Percentiles rank a stretch among this genome's conserved stretches.
Conservation (phyloP, 805 yeast genomes). For the Yamadazyma phyllophila region DNA sequence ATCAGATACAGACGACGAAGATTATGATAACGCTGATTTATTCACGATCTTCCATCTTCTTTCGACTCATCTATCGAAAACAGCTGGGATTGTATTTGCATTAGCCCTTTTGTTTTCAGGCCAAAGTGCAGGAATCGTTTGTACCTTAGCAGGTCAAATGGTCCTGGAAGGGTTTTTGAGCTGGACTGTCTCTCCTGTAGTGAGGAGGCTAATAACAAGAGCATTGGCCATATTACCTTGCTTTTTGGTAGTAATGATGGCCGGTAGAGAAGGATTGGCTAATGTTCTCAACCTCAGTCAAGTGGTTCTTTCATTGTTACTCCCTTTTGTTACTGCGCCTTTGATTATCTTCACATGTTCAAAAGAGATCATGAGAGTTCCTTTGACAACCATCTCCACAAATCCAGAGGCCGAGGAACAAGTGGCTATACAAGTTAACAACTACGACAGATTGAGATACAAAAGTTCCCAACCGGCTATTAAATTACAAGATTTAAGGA, state of each 20-base stretch:
- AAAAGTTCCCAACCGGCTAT: constrained; percentile 40
- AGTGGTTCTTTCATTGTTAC: constrained; percentile 73
- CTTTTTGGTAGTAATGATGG: constrained; percentile 62
- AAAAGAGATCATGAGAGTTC: constrained; percentile 62
- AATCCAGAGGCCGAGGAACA: constrained; percentile 7
- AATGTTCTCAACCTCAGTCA: constrained; percentile 76
- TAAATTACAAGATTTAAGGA: constrained; percentile 37
- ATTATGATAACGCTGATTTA: constrained; percentile 62
- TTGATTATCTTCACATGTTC: constrained; percentile 76
- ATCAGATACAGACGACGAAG: constrained; percentile 27
- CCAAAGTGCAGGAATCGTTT: constrained; percentile 93
- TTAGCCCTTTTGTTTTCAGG: constrained; percentile 86
- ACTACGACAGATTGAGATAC: constrained; percentile 18
- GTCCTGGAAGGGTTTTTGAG: constrained; percentile 85
- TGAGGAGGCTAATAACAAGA: constrained; percentile 76
- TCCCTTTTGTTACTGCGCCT: constrained; percentile 89
- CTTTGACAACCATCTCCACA: constrained; percentile 32
- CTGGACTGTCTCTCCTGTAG: constrained; percentile 80
- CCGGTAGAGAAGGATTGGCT: constrained; percentile 82
- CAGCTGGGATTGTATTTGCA: constrained; percentile 89
- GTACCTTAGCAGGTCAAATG: constrained; percentile 92
- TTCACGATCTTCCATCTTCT: constrained; percentile 76
- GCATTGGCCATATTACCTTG: constrained; percentile 86
- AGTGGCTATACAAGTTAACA: not conserved
- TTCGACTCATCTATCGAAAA: constrained; percentile 66